Base-by-base conservation (phyloP, 305 asterid genomes). In the Coffea humblotiana region DNA sequence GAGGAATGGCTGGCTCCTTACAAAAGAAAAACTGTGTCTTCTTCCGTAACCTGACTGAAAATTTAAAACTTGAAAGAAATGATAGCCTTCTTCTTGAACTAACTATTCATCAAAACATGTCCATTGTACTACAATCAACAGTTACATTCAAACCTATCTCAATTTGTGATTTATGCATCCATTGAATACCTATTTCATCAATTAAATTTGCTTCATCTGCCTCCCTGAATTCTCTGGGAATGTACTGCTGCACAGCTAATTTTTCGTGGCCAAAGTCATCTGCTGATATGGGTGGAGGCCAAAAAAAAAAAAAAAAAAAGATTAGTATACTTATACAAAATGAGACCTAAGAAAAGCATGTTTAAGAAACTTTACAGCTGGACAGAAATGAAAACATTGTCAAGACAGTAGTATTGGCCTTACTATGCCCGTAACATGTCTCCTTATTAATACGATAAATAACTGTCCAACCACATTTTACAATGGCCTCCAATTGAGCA, bases 161-260 rank as follows among this genome's bases (percentile, higher is more conserved):
- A 70, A 54, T 40, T 61, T 61, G 56, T 15, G 18, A 16, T 15
- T 60, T 25, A 27, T 64, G 35, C 71, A 47, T 25, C 11, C 60
- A 43, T 47, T 40, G 4, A 16, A 15, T 87, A 94, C 97, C 98
- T 89, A 90, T 94, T 87, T 89, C 97, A 83, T 92, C 95, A 48
- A 94, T 88, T 83, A 94, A 84, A 87, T 94, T 94, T 82, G 86
- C 92, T 88, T 92, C 98, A 88, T 91, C 92, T 70, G 93, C 97
- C 83, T 90, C 93, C 40, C 72, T 78, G 69, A 91, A 79, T 82
- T 90, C 92, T 85, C 89, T 88, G 78, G 84, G 83, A 79, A 87
- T 65, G 87, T 88, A 32, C 32, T 32, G 86, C 63, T 84, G 90
- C 52, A 85, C 88, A 79, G 90, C 88, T 84, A 90, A 75, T 80